Evolutionary conservation across 768 basidiomycete genomes (phyloP).

Genomic region (Amanita subjunquillea): DNA sequence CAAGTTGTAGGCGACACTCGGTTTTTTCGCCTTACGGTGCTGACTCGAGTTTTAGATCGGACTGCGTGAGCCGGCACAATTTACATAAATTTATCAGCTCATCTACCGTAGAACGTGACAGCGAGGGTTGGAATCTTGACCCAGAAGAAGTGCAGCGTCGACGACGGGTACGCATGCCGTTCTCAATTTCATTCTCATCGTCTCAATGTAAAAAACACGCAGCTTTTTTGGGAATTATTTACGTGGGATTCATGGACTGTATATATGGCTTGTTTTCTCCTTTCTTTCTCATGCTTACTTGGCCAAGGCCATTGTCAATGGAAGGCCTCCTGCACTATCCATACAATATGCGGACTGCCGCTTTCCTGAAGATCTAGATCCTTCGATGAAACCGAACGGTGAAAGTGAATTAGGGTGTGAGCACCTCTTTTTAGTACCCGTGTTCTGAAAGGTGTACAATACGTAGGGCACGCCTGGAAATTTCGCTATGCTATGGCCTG

Average conservation of each 20-base stretch:
- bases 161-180: slow-evolving; percentile 19
- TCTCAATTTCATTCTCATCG: background rate
- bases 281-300: background rate
- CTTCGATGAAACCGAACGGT: slow-evolving; percentile 19
- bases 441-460: background rate
- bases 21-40: background rate
- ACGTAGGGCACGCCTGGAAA: slow-evolving; percentile 33
- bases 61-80: slow-evolving; percentile 28
- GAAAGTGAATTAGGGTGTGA: slow-evolving; percentile 32
- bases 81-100: background rate
- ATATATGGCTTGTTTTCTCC: slow-evolving; percentile 16
- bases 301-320: slow-evolving; percentile 34
- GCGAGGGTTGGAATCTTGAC: slow-evolving; percentile 34
- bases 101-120: slow-evolving; percentile 34
- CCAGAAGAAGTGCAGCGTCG: slow-evolving; percentile 35
- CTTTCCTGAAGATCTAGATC: slow-evolving; percentile 36
- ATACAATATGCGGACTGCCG: slow-evolving; percentile 41
- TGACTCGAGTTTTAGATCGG: slow-evolving; percentile 27
- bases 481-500: slow-evolving; percentile 34
- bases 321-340: slow-evolving; percentile 36
- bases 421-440: slow-evolving; percentile 10
- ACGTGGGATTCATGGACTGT: slow-evolving; percentile 41
- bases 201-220: slow-evolving; percentile 1
- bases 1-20: slow-evolving; percentile 29
- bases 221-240: slow-evolving; percentile 46